phyloP scores from a whole-genome alignment of 139 green algal genomes.

The Penium margaritaceum region DNA sequence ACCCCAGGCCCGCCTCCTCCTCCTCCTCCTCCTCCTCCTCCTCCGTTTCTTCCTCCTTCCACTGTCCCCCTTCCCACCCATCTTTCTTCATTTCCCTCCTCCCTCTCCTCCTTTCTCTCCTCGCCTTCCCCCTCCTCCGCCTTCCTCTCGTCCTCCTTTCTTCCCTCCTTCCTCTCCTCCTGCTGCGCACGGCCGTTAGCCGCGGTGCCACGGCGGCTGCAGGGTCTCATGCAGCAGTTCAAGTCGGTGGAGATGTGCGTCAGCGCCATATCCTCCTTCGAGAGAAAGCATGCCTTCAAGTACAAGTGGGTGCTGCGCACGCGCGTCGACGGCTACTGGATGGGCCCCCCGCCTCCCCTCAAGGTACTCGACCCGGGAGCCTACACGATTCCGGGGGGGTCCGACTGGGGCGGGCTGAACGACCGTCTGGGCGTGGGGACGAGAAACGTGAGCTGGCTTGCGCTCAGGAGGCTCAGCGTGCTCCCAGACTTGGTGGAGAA shows the following conservation, averaged over 20 bases:
- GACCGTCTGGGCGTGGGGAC: constrained; percentile 33
- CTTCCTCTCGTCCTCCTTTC: not conserved
- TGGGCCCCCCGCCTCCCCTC: not conserved
- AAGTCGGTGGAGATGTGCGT: constrained; percentile 25
- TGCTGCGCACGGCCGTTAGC: not conserved
- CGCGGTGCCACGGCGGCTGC: not conserved
- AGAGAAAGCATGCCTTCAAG: not conserved
- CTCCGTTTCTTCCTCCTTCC: not conserved
- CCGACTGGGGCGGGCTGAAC: constrained; percentile 29
- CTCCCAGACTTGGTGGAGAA: constrained; percentile 7
- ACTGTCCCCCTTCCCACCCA: not conserved
- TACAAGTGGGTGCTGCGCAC: constrained; percentile 38
- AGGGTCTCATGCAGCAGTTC: constrained; percentile 44
- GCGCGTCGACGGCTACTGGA: constrained; percentile 40
- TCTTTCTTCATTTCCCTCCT: not conserved
- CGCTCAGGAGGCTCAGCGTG: constrained; percentile 18
- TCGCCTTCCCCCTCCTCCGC: too few relatives aligned
- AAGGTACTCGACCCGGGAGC: not conserved
- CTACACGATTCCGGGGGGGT: constrained; percentile 27
- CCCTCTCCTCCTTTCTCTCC: not conserved
- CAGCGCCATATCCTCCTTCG: not conserved
- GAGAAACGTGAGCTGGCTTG: not conserved
- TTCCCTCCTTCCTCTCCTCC: not conserved
- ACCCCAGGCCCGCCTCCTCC: too few relatives aligned
- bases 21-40: not conserved